Base-by-base conservation (phyloP, 2,329 filamentous ascomycete species). In the Sclerotinia subarctica region DNA sequence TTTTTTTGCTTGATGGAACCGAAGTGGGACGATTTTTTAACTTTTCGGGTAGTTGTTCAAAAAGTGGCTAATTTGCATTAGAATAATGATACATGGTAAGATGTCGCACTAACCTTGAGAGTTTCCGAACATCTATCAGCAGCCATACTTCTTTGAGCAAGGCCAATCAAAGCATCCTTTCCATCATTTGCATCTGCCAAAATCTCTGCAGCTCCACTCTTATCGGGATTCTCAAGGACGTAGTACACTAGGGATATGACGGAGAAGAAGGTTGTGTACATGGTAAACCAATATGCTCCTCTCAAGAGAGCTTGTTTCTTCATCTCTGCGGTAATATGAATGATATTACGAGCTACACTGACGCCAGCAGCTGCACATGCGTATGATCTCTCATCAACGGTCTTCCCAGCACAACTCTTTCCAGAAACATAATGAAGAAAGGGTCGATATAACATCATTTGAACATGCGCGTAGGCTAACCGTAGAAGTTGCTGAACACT, bases 101-200 rank as follows among this genome's bases (percentile, higher is more conserved):
- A 42, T 54, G 32, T 21, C 44, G 53, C 5, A 80, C 87, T 78
- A 83, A 94, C 92, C 76, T 88, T 86, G 38, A 99, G 83, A 52
- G 92, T 90, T 57, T 83, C 84, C 1, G 91, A 92, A 75, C 96
- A 95, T 70, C 92, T 85, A 77, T 97, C 93, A 3, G 95, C 95
- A 47, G 94, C 93, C 83, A 96, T 85, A 76, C 93, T 97, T 74
- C 90, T 90, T 74, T 91, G 88, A 3, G 93, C 90, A 68, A 98
- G 84, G 21, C 88, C 88, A 63, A 88, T 87, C 69, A 98, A 86
- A 70, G 94, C 92, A 71, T 94, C 90, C 75, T 91, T 91, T 24
- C 94, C 95, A 71, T 93, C 90, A 70, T 88, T 85, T 0, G 94
- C 94, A 79, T 98, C 94, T 65, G 89, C 89, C 69, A 97, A 82